phyloP scores from a whole-genome alignment of 257 asterid species.

The Lithospermum erythrorhizon region DNA sequence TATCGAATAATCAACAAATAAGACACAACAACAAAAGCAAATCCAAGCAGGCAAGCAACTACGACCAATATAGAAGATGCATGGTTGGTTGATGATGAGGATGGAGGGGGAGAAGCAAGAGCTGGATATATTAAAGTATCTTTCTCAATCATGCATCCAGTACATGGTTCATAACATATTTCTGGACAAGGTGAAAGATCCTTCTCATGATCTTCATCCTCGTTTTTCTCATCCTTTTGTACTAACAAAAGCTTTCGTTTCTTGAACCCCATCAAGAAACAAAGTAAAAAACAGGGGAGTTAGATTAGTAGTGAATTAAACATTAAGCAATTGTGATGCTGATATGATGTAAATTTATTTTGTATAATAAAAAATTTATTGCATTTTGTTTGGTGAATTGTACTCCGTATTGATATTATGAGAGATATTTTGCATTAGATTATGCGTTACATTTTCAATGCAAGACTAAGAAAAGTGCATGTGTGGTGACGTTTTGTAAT shows the following conservation, averaged over 20 bases:
- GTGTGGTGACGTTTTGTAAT: too few species aligned
- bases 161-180: constrained; percentile 14
- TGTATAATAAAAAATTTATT: too few species aligned
- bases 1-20: constrained; percentile 35
- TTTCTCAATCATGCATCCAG: constrained; percentile 3
- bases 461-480: too few species aligned
- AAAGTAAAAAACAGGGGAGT: background rate
- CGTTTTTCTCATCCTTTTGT: background rate
- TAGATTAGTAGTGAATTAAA: background rate
- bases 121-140: background rate
- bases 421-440: too few species aligned
- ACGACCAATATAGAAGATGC: constrained; percentile 30
- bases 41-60: constrained; percentile 48
- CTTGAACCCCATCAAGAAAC: constrained; percentile 17
- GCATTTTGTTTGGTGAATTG: too few species aligned
- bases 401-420: too few species aligned
- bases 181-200: constrained; percentile 5
- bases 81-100: constrained; percentile 3
- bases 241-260: constrained; percentile 23
- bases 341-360: background rate
- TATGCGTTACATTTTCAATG: too few species aligned
- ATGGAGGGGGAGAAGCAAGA: constrained; percentile 6
- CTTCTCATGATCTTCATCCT: background rate
- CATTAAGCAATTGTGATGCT: constrained; percentile 1
- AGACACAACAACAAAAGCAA: constrained; percentile 28